Evolutionary conservation across 805 yeast genomes (phyloP).

Genomic region (Candida andamanensis): DNA sequence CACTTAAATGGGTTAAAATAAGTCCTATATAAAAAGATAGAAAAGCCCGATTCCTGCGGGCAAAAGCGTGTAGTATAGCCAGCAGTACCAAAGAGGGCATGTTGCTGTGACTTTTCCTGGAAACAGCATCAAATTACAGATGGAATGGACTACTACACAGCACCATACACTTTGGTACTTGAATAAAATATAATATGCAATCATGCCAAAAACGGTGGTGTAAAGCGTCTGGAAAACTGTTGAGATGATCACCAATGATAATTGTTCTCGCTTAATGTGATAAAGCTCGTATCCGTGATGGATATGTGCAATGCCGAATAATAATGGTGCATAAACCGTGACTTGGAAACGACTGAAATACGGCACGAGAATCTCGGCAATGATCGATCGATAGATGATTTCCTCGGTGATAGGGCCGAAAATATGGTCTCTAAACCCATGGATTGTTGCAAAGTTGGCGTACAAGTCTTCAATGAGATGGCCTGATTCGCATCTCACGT

Average conservation of each 20-base stretch:
- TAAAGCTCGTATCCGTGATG: conserved; percentile 62
- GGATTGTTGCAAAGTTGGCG: conserved; percentile 18
- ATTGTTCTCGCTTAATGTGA: not conserved
- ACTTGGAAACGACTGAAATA: conserved; percentile 7
- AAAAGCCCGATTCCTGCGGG: conserved; percentile 8
- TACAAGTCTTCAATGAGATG: not conserved
- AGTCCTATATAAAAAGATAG: too few relatives aligned
- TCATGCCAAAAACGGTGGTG: conserved; percentile 67
- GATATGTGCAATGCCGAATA: conserved; percentile 74
- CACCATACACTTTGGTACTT: conserved; percentile 48
- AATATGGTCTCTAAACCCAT: conserved; percentile 51
- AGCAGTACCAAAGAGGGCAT: too few relatives aligned
- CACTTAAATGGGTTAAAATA: too few relatives aligned
- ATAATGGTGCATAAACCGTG: conserved; percentile 48
- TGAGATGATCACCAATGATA: conserved; percentile 2
- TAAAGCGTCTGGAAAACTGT: conserved; percentile 53
- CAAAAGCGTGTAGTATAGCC: conserved; percentile 11
- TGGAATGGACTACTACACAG: conserved; percentile 52
- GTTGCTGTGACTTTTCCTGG: conserved; percentile 41
- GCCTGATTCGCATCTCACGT: conserved; percentile 1
- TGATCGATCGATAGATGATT: conserved; percentile 55
- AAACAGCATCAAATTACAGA: conserved; percentile 69
- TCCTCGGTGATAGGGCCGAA: conserved; percentile 82
- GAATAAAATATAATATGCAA: conserved; percentile 55
- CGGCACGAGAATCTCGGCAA: conserved; percentile 20